Percentiles rank a stretch among this genome's conserved stretches.
phyloP scores from a whole-genome alignment of 1,284 basidiomycete genomes.

The Fomitopsis schrenkii region DNA sequence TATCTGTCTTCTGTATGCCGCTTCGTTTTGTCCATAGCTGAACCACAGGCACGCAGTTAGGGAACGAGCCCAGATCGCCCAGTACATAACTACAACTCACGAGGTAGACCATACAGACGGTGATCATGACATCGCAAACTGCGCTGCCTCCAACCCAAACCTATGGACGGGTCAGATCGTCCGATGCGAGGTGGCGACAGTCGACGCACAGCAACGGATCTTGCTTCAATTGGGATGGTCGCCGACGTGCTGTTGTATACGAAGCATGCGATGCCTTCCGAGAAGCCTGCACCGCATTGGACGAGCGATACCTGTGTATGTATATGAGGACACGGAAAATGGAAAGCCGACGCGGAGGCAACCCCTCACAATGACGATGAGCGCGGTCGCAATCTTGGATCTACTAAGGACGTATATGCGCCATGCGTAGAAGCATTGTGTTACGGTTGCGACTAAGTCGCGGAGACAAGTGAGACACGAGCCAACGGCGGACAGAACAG shows the following conservation, averaged over 20 bases:
- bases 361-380: background rate
- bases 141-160: conserved; percentile 1
- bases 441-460: background rate
- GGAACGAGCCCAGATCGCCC: background rate
- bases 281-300: background rate
- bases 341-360: background rate
- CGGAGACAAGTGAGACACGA: background rate
- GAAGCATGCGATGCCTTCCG: background rate
- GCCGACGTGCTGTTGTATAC: background rate
- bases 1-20: background rate
- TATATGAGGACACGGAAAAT: background rate
- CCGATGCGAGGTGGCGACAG: too few relatives aligned
- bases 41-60: background rate
- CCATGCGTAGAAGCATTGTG: conserved; percentile 4
- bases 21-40: conserved; percentile 1
- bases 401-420: background rate
- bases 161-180: background rate
- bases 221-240: background rate
- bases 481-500: background rate
- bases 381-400: background rate
- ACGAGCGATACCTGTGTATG: background rate
- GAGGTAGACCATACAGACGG: conserved; percentile 1
- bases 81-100: background rate
- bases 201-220: background rate
- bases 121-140: background rate